These are phyloP conservation scores for Simplicillium sp. DNA, from an alignment of 2,329 filamentous ascomycete genomes.

Conservation along the genomic window DNA sequence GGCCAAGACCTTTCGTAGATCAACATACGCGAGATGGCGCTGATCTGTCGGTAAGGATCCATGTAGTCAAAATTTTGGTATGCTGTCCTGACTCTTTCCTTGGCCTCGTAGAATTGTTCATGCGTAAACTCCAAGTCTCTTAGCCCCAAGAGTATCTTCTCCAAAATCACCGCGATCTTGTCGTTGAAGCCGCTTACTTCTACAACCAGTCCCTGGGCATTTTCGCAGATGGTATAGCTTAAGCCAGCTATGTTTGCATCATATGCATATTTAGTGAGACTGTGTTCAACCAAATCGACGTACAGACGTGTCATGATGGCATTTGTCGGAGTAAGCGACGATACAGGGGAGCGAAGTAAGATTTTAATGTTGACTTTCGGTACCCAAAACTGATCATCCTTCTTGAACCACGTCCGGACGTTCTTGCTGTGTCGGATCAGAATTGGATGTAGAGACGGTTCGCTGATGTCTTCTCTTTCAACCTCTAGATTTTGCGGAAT, in stretches of 20 bases:
- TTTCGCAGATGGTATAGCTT: constrained; percentile 68
- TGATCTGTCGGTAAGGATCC: too few relatives aligned
- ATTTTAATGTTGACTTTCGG: constrained; percentile 85
- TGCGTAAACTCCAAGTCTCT: constrained; percentile 80
- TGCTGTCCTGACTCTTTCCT: too few relatives aligned
- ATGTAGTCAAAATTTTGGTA: constrained; percentile 56
- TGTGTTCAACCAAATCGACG: constrained; percentile 78
- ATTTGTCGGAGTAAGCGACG: constrained; percentile 70
- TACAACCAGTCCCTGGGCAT: constrained; percentile 65
- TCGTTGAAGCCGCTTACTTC: constrained; percentile 90
- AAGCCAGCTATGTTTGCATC: constrained; percentile 89
- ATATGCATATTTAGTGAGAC: constrained; percentile 86
- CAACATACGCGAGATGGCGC: too few relatives aligned
- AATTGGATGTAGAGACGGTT: constrained; percentile 64
- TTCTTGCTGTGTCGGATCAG: constrained; percentile 77
- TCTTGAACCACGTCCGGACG: constrained; percentile 91
- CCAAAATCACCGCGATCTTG: constrained; percentile 81
- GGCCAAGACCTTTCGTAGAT: too few relatives aligned
- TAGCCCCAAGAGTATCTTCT: constrained; percentile 80
- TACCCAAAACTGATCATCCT: constrained; percentile 97
- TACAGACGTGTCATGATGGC: constrained; percentile 71
- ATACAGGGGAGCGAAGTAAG: constrained; percentile 68
- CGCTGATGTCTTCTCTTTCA: constrained; percentile 81
- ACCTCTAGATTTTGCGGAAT: constrained; percentile 90
- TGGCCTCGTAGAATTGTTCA: too few relatives aligned